phyloP scores from a whole-genome alignment of 169 alveolate species.

The Eimeria maxima region DNA sequence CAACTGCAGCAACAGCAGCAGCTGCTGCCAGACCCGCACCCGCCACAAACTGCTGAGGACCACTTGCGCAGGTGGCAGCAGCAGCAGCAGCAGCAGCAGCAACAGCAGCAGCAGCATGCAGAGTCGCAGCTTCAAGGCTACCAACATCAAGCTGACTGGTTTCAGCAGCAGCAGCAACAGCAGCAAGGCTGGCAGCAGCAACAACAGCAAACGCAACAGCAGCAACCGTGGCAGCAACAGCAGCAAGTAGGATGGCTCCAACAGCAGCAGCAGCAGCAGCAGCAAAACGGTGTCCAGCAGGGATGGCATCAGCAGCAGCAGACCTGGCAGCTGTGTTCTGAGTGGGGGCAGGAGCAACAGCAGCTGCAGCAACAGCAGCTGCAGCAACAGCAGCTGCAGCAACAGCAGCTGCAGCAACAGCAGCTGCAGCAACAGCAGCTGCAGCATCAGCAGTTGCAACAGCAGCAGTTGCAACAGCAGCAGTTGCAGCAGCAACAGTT shows the following conservation, averaged over 20 bases:
- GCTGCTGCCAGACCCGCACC: not conserved
- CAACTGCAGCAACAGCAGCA: conserved; percentile 25
- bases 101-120: conserved; percentile 6
- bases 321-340: too few relatives aligned
- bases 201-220: too few relatives aligned
- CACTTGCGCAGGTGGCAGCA: conserved; percentile 46
- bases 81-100: conserved; percentile 15
- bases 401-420: not conserved
- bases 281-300: too few relatives aligned
- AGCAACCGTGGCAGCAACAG: too few relatives aligned
- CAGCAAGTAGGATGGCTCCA: too few relatives aligned
- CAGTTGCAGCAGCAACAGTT: not conserved
- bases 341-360: too few relatives aligned
- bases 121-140: not conserved
- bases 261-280: too few relatives aligned
- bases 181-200: too few relatives aligned
- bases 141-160: not conserved
- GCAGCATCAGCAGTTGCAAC: not conserved
- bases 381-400: too few relatives aligned
- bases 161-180: not conserved
- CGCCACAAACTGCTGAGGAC: not conserved
- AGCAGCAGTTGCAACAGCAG: not conserved
- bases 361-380: too few relatives aligned
- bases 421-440: not conserved
- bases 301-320: too few relatives aligned